Conservation (phyloP, 495 filamentous ascomycete species). For the Neurospora intermedia region DNA sequence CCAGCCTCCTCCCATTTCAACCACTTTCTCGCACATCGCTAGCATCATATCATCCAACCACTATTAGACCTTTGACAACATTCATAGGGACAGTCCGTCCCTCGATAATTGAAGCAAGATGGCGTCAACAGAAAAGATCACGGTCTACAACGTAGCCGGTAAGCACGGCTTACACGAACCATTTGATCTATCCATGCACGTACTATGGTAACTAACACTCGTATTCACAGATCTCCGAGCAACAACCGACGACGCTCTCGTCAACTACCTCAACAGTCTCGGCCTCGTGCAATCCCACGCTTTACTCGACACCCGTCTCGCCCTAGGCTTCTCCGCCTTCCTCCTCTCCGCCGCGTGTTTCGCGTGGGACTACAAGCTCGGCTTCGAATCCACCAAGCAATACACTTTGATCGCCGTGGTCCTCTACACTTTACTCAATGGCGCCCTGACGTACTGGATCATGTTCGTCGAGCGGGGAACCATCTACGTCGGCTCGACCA, state of each 20-base stretch:
- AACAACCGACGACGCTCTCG: conserved; percentile 85
- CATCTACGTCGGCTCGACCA: conserved; percentile 59
- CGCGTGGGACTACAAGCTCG: conserved; percentile 80
- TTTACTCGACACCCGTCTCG: conserved; percentile 71
- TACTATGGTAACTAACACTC: not conserved
- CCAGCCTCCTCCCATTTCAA: not conserved
- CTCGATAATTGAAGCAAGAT: conserved; percentile 18
- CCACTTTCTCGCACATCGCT: not conserved
- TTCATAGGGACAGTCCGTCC: not conserved
- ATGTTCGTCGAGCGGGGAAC: conserved; percentile 70
- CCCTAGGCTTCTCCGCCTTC: conserved; percentile 75
- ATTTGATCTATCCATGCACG: no score
- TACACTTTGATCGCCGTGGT: conserved; percentile 67
- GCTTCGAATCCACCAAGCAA: conserved; percentile 72
- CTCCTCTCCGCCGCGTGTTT: conserved; percentile 70
- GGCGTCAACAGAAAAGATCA: conserved; percentile 46
- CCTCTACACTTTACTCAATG: conserved; percentile 72
- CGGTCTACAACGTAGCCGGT: conserved; percentile 60
- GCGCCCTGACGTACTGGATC: conserved; percentile 73
- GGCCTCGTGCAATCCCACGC: conserved; percentile 70
- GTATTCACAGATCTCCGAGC: conserved; percentile 46
- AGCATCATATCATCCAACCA: not conserved
- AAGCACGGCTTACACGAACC: conserved; percentile 9
- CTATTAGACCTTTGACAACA: not conserved
- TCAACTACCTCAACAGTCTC: conserved; percentile 81